Percentiles rank a stretch among this genome's conserved stretches.
Evolutionary conservation across 805 yeast genomes (phyloP).

Genomic region (Teunomyces atbi): DNA sequence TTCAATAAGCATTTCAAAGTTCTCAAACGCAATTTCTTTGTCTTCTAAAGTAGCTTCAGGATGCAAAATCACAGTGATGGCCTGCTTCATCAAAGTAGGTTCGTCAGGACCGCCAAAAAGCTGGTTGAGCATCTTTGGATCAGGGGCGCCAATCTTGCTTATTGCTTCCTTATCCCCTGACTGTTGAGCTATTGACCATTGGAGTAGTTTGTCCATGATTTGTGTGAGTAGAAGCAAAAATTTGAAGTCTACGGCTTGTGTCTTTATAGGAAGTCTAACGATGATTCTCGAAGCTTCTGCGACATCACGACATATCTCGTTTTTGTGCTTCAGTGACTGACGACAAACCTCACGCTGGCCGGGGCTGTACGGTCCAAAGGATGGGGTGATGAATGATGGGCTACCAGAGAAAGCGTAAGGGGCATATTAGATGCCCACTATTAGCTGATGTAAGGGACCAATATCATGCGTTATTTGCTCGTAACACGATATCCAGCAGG

Average conservation of each 20-base stretch:
- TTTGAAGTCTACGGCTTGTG: neutral
- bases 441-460: neutral
- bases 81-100: slow-evolving; percentile 80
- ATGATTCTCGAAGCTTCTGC: slow-evolving; percentile 6
- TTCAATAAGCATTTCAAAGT: slow-evolving; percentile 90
- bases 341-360: neutral
- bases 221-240: neutral
- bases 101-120: slow-evolving; percentile 84
- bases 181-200: slow-evolving; percentile 87
- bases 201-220: slow-evolving; percentile 80
- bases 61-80: slow-evolving; percentile 57
- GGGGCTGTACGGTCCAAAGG: neutral
- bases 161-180: slow-evolving; percentile 69
- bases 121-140: slow-evolving; percentile 75
- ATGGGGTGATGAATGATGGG: neutral
- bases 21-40: slow-evolving; percentile 77
- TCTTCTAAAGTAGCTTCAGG: slow-evolving; percentile 60
- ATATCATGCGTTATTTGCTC: neutral
- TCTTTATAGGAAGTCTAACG: neutral
- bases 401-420: no score
- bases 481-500: neutral
- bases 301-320: slow-evolving; percentile 1
- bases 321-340: neutral
- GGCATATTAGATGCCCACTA: neutral
- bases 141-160: slow-evolving; percentile 64